Evolutionary conservation across 176 grass and related monocot genomes (phyloP).

Genomic region (Phoenix dactylifera): DNA sequence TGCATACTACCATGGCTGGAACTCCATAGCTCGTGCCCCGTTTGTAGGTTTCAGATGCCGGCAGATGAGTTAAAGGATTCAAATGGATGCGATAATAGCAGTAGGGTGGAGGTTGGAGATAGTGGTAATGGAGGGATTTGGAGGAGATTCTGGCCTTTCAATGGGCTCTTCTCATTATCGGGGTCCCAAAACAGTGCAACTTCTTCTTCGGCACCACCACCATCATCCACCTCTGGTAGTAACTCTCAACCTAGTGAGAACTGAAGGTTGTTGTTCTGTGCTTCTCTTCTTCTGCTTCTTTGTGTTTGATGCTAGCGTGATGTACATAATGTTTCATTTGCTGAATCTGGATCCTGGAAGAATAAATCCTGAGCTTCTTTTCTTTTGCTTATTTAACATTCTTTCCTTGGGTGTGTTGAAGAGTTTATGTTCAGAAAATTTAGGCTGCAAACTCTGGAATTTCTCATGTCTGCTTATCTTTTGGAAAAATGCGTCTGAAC

Average conservation of each 20-base stretch:
- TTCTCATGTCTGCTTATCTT: too few relatives aligned
- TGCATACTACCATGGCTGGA: constrained; percentile 90
- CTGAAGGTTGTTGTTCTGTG: neutral
- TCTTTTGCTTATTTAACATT: neutral
- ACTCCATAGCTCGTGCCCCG: constrained; percentile 76
- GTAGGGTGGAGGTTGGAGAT: constrained; percentile 6
- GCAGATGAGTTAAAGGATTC: constrained; percentile 31
- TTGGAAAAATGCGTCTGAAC: too few relatives aligned
- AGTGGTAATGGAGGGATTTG: neutral
- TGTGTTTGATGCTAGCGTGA: neutral
- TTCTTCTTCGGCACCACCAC: constrained; percentile 32
- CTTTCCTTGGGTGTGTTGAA: too few relatives aligned
- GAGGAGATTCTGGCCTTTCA: constrained; percentile 46
- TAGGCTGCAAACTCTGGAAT: too few relatives aligned
- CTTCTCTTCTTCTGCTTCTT: neutral
- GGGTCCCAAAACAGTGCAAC: constrained; percentile 15
- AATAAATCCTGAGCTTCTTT: neutral
- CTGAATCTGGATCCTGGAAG: constrained; percentile 7
- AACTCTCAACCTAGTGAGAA: constrained; percentile 14
- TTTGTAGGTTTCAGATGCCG: constrained; percentile 75
- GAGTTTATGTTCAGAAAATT: too few relatives aligned
- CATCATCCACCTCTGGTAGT: constrained; percentile 9
- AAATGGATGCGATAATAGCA: constrained; percentile 15
- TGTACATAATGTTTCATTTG: constrained; percentile 11
- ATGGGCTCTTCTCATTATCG: constrained; percentile 39